These are phyloP conservation scores for Pyrenochaeta sp. DNA, from an alignment of 2,329 filamentous ascomycete species.

Conservation along the genomic window DNA sequence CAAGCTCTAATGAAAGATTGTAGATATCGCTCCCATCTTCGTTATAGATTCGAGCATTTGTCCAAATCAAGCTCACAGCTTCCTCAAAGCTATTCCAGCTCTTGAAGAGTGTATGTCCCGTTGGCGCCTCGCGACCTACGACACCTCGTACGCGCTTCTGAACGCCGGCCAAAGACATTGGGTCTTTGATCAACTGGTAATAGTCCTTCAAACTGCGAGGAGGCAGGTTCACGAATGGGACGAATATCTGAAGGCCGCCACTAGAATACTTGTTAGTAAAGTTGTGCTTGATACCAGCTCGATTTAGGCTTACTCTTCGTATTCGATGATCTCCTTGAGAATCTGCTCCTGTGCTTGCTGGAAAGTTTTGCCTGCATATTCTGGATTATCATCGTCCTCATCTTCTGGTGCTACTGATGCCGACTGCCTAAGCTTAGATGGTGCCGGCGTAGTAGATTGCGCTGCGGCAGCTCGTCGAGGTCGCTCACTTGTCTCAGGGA, in stretches of 20 bases:
- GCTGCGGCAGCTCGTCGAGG: constrained; percentile 40
- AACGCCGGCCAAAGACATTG: constrained; percentile 78
- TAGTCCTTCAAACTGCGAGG: constrained; percentile 81
- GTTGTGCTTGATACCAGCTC: neutral
- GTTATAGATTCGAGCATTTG: constrained; percentile 88
- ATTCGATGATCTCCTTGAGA: constrained; percentile 73
- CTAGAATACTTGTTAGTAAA: constrained; percentile 22
- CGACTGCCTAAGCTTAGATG: constrained; percentile 42
- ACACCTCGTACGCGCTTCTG: constrained; percentile 77
- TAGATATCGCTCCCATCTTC: constrained; percentile 90
- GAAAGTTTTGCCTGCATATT: constrained; percentile 68
- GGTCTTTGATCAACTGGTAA: constrained; percentile 82
- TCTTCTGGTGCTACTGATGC: constrained; percentile 30
- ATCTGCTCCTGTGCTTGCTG: constrained; percentile 89
- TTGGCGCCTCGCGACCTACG: constrained; percentile 69
- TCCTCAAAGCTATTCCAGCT: constrained; percentile 84
- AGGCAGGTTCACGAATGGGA: constrained; percentile 80
- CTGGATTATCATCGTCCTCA: constrained; percentile 29
- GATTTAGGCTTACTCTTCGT: constrained; percentile 58
- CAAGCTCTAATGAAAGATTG: constrained; percentile 76
- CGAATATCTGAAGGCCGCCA: constrained; percentile 71
- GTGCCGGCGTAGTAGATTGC: constrained; percentile 40
- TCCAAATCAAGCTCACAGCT: constrained; percentile 82
- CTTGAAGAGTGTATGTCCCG: constrained; percentile 73
- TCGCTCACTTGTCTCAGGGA: constrained; percentile 36